Conservation (phyloP, 768 basidiomycete genomes). For the Fomitopsis serialis region DNA sequence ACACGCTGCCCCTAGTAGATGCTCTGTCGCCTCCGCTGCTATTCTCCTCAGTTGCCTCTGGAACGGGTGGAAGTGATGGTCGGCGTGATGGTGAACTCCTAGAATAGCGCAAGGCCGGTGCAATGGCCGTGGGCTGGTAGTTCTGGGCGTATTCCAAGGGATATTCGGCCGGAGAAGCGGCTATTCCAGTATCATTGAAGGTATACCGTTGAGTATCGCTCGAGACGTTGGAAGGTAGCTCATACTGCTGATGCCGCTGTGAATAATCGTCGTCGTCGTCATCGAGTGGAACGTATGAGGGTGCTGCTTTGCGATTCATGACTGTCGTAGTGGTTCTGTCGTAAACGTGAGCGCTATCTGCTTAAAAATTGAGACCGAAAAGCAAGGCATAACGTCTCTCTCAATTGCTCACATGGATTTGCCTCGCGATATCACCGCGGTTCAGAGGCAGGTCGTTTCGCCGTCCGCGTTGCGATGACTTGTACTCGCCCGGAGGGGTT, state of each 20-base stretch:
- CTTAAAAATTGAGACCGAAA: too few species aligned
- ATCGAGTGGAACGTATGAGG: not conserved
- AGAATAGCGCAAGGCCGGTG: conserved; percentile 6
- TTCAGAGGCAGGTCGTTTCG: too few species aligned
- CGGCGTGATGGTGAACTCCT: conserved; percentile 13
- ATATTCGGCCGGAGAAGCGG: not conserved
- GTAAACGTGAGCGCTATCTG: too few species aligned
- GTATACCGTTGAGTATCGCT: not conserved
- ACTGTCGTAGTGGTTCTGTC: too few species aligned
- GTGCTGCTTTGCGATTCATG: not conserved
- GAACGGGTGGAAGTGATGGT: conserved; percentile 17
- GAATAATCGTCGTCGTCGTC: not conserved
- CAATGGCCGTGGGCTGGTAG: not conserved
- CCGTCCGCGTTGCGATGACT: too few species aligned
- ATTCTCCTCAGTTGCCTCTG: conserved; percentile 20
- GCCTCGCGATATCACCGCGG: too few species aligned
- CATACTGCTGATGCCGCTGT: not conserved
- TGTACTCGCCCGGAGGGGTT: too few species aligned
- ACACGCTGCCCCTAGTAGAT: conserved; percentile 14
- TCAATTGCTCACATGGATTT: too few species aligned
- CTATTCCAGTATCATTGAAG: not conserved
- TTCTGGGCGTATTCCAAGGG: not conserved
- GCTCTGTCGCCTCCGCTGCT: conserved; percentile 12
- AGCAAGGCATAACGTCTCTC: too few species aligned
- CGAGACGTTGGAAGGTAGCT: not conserved